Evolutionary conservation across 305 asterid species (phyloP).

Genomic region (Salvia sclarea): DNA sequence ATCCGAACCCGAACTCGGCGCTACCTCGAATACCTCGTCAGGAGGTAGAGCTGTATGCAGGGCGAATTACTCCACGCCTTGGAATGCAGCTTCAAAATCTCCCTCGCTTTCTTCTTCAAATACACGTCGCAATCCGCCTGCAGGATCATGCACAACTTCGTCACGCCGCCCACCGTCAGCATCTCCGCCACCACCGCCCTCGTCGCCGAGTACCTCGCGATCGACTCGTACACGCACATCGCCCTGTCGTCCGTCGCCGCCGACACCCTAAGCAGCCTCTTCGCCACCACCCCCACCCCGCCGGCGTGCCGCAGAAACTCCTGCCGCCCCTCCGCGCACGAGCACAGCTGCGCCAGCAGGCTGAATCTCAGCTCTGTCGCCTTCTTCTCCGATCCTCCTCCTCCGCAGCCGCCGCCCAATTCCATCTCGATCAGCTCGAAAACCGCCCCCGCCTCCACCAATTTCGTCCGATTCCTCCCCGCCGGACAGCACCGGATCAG

Average conservation of each 20-base stretch:
- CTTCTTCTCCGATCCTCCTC: constrained; percentile 44
- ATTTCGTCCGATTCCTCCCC: constrained; percentile 54
- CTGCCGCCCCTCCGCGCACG: constrained; percentile 88
- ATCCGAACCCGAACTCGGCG: too few species aligned
- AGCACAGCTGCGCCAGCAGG: constrained; percentile 49
- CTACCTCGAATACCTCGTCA: constrained; percentile 56
- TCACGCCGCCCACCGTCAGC: constrained; percentile 77
- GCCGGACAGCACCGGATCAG: constrained; percentile 42
- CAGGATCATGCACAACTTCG: constrained; percentile 84
- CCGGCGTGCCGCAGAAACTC: constrained; percentile 62
- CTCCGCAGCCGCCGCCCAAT: constrained; percentile 6
- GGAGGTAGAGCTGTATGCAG: constrained; percentile 74
- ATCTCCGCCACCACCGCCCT: constrained; percentile 68
- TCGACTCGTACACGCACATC: constrained; percentile 50
- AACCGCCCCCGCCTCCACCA: constrained; percentile 54
- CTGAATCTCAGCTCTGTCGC: constrained; percentile 43
- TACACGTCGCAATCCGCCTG: constrained; percentile 70
- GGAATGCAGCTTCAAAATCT: constrained; percentile 70
- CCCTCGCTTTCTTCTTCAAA: constrained; percentile 74
- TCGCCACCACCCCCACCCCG: constrained; percentile 62
- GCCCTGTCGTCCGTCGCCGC: constrained; percentile 61
- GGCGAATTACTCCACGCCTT: constrained; percentile 76
- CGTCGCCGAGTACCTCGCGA: constrained; percentile 60
- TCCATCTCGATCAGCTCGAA: constrained; percentile 40
- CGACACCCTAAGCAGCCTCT: constrained; percentile 64